A percentile compares a stretch with the other conserved stretches of the same genome.
These are phyloP conservation scores for Globisporangium iwayamae DNA, from an alignment of 352 stramenopile genomes.

Conservation along the genomic window DNA sequence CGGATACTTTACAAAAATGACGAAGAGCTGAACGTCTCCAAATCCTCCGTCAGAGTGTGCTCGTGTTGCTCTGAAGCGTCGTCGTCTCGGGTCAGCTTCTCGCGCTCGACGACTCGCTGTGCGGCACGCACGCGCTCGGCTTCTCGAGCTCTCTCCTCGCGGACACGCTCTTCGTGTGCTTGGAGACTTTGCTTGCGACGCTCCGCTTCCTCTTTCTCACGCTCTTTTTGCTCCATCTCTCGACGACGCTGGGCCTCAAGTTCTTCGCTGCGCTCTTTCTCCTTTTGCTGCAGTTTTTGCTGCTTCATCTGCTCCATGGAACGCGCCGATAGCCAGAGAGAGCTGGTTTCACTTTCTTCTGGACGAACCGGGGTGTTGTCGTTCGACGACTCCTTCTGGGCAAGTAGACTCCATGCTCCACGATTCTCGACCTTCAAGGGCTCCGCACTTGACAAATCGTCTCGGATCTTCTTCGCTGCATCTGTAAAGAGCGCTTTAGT, in stretches of 20 bases:
- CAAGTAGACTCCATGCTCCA: slow-evolving; percentile 81
- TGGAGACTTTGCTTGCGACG: slow-evolving; percentile 60
- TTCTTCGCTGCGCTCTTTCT: slow-evolving; percentile 68
- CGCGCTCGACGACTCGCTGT: slow-evolving; percentile 52
- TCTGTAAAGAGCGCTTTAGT: slow-evolving; percentile 27
- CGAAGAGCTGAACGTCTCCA: slow-evolving; percentile 85
- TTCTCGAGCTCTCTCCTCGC: slow-evolving; percentile 54
- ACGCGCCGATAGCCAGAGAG: slow-evolving; percentile 76
- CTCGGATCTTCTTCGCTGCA: slow-evolving; percentile 75
- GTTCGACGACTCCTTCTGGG: slow-evolving; percentile 67
- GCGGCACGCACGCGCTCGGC: slow-evolving; percentile 51
- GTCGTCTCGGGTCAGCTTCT: slow-evolving; percentile 62
- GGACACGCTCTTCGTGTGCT: slow-evolving; percentile 50
- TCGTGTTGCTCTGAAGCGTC: slow-evolving; percentile 72
- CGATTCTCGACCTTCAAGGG: slow-evolving; percentile 80
- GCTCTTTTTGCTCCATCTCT: slow-evolving; percentile 54
- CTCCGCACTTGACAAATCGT: slow-evolving; percentile 55
- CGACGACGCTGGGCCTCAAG: slow-evolving; percentile 61
- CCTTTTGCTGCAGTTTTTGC: slow-evolving; percentile 83
- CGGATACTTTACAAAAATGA: slow-evolving; percentile 71
- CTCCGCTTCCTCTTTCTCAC: slow-evolving; percentile 65
- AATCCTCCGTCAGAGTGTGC: slow-evolving; percentile 67
- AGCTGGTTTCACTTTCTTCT: slow-evolving; percentile 70
- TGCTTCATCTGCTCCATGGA: slow-evolving; percentile 88
- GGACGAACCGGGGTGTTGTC: slow-evolving; percentile 49